Conservation (phyloP, 495 filamentous ascomycete species). For the Xylaria sp. region DNA sequence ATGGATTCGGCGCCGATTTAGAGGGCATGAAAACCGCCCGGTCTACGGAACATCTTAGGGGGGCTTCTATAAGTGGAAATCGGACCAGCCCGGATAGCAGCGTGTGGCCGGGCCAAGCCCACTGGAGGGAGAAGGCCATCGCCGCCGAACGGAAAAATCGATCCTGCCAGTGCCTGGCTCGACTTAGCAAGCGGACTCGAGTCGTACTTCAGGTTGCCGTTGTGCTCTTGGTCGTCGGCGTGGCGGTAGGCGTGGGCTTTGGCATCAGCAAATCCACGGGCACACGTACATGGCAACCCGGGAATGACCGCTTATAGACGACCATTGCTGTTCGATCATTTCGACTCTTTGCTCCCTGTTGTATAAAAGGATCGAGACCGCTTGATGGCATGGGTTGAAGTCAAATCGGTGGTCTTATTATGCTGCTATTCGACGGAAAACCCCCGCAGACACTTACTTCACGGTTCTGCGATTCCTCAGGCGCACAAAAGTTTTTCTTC, state of each 20-base stretch:
- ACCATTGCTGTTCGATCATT: neutral
- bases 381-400: neutral
- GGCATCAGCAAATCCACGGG: slow-evolving; percentile 59
- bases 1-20: slow-evolving; percentile 57
- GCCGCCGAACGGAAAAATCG: slow-evolving; percentile 53
- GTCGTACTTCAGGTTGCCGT: slow-evolving; percentile 53
- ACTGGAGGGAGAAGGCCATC: slow-evolving; percentile 57
- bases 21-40: slow-evolving; percentile 51
- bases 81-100: slow-evolving; percentile 46
- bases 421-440: neutral
- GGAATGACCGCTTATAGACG: slow-evolving; percentile 23
- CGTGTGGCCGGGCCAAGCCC: slow-evolving; percentile 59
- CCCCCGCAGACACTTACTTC: neutral
- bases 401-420: neutral
- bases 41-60: slow-evolving; percentile 29
- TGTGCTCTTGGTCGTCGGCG: slow-evolving; percentile 51
- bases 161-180: slow-evolving; percentile 52
- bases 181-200: slow-evolving; percentile 55
- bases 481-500: neutral
- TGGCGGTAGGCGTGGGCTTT: slow-evolving; percentile 55
- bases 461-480: neutral
- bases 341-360: neutral
- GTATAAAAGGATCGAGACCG: neutral
- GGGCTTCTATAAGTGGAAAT: slow-evolving; percentile 1
- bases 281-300: slow-evolving; percentile 52